Conservation (phyloP, 306 rosid species). For the Fragaria ananassa region DNA sequence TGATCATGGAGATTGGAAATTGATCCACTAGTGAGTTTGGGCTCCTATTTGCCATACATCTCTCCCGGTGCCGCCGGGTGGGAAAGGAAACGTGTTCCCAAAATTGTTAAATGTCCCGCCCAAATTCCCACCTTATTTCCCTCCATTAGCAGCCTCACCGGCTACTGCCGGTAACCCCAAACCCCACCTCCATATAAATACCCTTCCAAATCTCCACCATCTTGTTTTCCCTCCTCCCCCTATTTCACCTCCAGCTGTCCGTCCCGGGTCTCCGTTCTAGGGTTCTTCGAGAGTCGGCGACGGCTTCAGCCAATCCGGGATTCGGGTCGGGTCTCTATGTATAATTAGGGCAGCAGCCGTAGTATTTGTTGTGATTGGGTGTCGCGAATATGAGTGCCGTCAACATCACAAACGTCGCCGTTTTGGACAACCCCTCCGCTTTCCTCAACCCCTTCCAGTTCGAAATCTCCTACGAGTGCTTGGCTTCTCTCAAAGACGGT, state of each 20-base stretch:
- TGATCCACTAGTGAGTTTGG: no score
- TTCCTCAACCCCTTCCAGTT: constrained; percentile 54
- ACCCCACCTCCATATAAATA: not conserved
- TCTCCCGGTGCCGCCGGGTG: not conserved
- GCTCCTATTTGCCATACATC: no score
- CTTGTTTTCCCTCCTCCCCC: not conserved
- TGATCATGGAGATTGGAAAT: no score
- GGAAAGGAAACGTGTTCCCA: not conserved
- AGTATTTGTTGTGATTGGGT: not conserved
- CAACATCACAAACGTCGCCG: constrained; percentile 82
- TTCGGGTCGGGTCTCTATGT: not conserved
- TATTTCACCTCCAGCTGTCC: not conserved
- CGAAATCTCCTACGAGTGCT: constrained; percentile 45
- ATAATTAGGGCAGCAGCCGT: not conserved
- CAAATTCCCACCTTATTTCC: constrained; percentile 18
- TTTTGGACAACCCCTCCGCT: constrained; percentile 73
- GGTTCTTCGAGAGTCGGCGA: constrained; percentile 18
- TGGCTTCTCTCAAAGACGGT: constrained; percentile 48
- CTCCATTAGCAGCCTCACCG: constrained; percentile 16
- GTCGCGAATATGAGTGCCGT: constrained; percentile 62
- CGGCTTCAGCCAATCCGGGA: constrained; percentile 5
- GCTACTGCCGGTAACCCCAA: constrained; percentile 20
- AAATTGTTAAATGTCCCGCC: constrained; percentile 26
- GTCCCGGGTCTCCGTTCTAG: not conserved
- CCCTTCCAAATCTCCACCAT: not conserved